Evolutionary conservation across 257 asterid species (phyloP), one percentile per base, ranked within the genome.

Genomic region (Scutellaria minor): DNA sequence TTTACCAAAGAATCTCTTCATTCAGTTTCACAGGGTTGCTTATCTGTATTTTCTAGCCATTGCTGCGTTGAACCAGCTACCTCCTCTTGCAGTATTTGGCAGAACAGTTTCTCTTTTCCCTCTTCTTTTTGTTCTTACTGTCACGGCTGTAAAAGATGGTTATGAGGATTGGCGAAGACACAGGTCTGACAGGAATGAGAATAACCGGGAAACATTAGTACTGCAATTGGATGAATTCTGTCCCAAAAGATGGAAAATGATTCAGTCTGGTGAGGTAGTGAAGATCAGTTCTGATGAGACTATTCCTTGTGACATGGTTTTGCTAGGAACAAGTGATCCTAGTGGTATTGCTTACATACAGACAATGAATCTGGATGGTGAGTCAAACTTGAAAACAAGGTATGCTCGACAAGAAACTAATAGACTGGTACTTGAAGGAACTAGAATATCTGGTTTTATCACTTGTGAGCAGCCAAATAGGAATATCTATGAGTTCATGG

Each of bases 131-230:
- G 99, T 95, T 75, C 99, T 95, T 68, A 78, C 96, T 48, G 98
- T 95, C 68, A 95, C 99, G 8, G 99, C 99, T 71, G 86, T 95
- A 57, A 95, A 95, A 85, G 99, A 95, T 84, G 98, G 98, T 57
- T 95, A 95, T 75, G 98, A 94, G 85, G 99, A 95, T 80, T 95
- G 98, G 99, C 85, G 99, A 79, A 85, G 99, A 64, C 99, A 95
- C 88, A 85, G 99, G 80, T 95, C 98, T 50, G 99, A 95, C 73
- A 85, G 93, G 88, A 95, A 95, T 66, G 99, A 95, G 85, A 95
- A 95, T 79, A 90, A 95, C 71, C 86, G 98, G 63, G 99, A 92
- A 83, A 88, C 93, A 72, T 66, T 88, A 58, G 96, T 95, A 79
- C 86, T 87, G 14, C 96, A 90, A 71, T 74, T 81, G 40, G 89